Conservation (phyloP, 257 asterid genomes). For the Lithospermum erythrorhizon region DNA sequence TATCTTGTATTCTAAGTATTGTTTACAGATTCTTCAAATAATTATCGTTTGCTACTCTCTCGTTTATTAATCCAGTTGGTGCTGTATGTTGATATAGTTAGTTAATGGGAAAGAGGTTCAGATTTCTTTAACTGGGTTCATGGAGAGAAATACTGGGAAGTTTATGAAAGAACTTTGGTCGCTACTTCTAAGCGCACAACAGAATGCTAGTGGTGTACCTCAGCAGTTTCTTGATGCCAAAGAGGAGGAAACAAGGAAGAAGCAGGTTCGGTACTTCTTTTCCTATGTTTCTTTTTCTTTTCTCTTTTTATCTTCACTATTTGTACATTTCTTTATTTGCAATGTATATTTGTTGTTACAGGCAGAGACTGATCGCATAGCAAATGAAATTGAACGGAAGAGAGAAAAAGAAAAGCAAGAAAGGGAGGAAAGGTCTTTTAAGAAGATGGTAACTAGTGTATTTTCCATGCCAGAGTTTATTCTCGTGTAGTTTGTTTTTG, state of each 20-base stretch:
- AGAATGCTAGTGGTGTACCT: slow-evolving; percentile 86
- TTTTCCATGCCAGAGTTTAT: slow-evolving; percentile 47
- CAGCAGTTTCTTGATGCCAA: slow-evolving; percentile 94
- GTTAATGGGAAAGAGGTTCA: slow-evolving; percentile 93
- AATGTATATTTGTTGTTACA: slow-evolving; percentile 21
- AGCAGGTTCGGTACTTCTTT: slow-evolving; percentile 43
- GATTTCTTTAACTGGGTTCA: slow-evolving; percentile 88
- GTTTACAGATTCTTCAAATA: not conserved
- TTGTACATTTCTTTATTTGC: slow-evolving; percentile 1
- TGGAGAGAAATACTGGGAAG: slow-evolving; percentile 98
- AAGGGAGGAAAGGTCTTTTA: slow-evolving; percentile 46
- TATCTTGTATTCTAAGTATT: not conserved
- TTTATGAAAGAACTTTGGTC: slow-evolving; percentile 97
- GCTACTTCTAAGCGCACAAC: slow-evolving; percentile 85
- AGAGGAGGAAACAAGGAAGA: slow-evolving; percentile 85
- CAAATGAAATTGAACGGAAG: slow-evolving; percentile 63
- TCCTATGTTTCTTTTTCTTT: slow-evolving; percentile 5
- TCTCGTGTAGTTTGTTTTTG: slow-evolving; percentile 21
- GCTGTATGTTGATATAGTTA: slow-evolving; percentile 38
- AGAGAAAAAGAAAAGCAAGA: slow-evolving; percentile 72
- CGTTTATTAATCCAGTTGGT: not conserved
- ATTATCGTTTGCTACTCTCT: not conserved
- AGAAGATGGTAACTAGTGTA: slow-evolving; percentile 46
- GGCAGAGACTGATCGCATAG: slow-evolving; percentile 85
- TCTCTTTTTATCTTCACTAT: not conserved